Conservation (phyloP, 805 yeast genomes). For the Yarrowia divulgata region DNA sequence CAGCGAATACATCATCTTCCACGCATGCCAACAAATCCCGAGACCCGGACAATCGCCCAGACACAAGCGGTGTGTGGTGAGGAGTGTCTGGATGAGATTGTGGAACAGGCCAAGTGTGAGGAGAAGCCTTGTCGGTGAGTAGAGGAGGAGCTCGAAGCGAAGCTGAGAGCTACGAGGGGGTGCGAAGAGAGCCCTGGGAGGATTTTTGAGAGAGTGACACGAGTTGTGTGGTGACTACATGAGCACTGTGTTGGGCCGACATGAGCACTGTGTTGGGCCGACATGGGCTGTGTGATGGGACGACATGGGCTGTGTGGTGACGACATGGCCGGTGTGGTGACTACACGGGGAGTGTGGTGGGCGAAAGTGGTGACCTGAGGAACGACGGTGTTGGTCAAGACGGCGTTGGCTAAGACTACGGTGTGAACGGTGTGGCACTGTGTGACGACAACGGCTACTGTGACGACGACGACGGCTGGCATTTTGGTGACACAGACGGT, state of each 20-base stretch:
- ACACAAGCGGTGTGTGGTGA: neutral
- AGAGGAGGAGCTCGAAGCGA: neutral
- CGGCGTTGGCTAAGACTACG: too few relatives aligned
- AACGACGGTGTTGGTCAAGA: too few relatives aligned
- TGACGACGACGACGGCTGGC: too few relatives aligned
- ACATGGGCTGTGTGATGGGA: neutral
- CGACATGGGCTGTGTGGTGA: neutral
- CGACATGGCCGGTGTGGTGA: neutral
- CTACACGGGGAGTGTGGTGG: neutral
- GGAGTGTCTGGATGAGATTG: constrained; percentile 2
- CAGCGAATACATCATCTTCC: neutral
- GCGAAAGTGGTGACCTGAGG: neutral
- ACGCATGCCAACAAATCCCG: neutral
- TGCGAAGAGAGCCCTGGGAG: neutral
- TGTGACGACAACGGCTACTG: too few relatives aligned
- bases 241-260: too few relatives aligned
- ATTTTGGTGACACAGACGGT: too few relatives aligned
- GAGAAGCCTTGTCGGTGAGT: constrained; percentile 26
- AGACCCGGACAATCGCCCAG: too few relatives aligned
- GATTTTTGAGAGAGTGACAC: neutral
- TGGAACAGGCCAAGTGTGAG: neutral
- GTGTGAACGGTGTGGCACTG: too few relatives aligned
- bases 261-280: neutral
- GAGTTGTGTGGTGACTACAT: neutral
- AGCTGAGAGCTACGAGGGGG: too few relatives aligned